Conservation (phyloP, 495 filamentous ascomycete species). For the Polyplosphaeria fusca region DNA sequence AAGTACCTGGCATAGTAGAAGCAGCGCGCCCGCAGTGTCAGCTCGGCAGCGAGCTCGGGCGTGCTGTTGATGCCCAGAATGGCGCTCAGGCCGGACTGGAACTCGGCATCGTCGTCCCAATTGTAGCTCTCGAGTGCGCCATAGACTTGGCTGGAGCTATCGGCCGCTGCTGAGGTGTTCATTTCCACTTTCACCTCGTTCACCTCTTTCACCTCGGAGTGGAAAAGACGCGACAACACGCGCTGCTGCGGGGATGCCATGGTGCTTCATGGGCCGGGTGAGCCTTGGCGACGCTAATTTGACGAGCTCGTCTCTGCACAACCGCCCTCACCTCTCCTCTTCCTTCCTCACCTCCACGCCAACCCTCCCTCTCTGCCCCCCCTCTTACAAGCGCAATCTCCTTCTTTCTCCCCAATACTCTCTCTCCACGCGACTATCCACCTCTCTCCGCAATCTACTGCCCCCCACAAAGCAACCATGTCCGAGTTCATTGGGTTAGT, state of each 20-base stretch:
- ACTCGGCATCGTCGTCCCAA: constrained; percentile 55
- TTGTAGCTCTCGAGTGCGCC: constrained; percentile 50
- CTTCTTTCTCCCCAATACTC: background rate
- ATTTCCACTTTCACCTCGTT: too few relatives aligned
- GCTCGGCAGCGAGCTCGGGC: constrained; percentile 43
- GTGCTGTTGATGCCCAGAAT: constrained; percentile 46
- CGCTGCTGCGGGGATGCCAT: too few relatives aligned
- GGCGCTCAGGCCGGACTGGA: constrained; percentile 48
- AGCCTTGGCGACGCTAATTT: too few relatives aligned
- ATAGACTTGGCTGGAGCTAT: constrained; percentile 36
- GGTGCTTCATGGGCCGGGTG: too few relatives aligned
- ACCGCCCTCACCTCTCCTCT: background rate
- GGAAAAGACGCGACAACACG: too few relatives aligned
- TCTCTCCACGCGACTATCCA: background rate
- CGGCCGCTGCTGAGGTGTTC: constrained; percentile 5
- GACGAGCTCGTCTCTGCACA: background rate
- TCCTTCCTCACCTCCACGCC: background rate
- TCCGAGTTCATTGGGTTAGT: constrained; percentile 62
- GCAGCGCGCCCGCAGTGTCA: constrained; percentile 48
- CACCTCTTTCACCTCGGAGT: too few relatives aligned
- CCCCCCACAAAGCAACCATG: constrained; percentile 44
- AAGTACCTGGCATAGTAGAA: constrained; percentile 46
- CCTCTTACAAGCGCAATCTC: background rate
- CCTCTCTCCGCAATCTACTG: background rate
- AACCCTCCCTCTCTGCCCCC: background rate